Conservation (phyloP, 73 alveolate species). For the Paramecium sonneborni region DNA sequence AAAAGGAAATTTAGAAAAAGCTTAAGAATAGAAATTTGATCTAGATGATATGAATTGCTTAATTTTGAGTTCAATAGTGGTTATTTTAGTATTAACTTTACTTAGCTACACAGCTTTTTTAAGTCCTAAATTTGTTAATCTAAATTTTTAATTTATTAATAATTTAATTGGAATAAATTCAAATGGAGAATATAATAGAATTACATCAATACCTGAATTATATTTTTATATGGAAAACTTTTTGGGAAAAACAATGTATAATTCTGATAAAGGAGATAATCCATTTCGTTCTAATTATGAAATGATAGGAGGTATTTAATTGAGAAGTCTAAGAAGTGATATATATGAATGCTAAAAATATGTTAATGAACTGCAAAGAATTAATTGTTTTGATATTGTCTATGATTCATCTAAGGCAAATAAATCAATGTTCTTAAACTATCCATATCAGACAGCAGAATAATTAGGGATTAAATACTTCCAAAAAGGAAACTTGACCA, state of each 20-base stretch:
- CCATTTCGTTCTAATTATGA: conserved; percentile 22
- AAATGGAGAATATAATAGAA: background rate
- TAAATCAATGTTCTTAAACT: background rate
- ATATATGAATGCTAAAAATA: background rate
- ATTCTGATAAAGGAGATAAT: conserved; percentile 51
- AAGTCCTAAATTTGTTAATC: background rate
- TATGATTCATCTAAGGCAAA: background rate
- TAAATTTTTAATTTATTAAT: background rate
- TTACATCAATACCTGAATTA: background rate
- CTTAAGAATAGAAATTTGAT: background rate
- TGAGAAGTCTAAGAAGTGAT: background rate
- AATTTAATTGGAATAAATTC: background rate
- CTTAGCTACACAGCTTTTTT: background rate
- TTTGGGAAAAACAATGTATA: background rate
- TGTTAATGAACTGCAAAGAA: conserved; percentile 18
- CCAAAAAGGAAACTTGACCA: background rate
- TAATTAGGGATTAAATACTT: background rate
- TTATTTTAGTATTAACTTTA: background rate
- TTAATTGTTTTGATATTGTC: conserved; percentile 1
- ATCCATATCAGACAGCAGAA: background rate
- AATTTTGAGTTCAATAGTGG: background rate
- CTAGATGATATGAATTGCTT: conserved; percentile 49
- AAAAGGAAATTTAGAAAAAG: background rate
- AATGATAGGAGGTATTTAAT: background rate
- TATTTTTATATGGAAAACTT: background rate